Percentiles rank a stretch among this genome's conserved stretches.
These are phyloP conservation scores for Fusarium sp. DNA, from an alignment of 2,329 filamentous ascomycete species.

Conservation along the genomic window DNA sequence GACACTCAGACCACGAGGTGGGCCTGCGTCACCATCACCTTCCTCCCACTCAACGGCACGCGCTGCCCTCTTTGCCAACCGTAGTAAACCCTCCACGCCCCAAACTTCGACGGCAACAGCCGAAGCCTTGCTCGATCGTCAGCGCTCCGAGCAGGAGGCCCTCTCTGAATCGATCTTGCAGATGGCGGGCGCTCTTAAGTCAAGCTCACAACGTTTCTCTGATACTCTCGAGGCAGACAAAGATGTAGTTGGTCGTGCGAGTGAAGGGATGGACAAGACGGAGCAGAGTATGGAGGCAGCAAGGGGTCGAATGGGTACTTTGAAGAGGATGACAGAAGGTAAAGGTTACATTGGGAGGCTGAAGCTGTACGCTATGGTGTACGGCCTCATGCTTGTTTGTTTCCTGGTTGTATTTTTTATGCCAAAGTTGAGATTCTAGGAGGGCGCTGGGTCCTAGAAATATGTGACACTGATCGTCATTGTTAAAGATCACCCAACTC, in stretches of 20 bases:
- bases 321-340: constrained; percentile 86
- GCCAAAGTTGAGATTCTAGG: constrained; percentile 87
- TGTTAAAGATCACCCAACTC: neutral
- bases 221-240: constrained; percentile 77
- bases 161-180: constrained; percentile 84
- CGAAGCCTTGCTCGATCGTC: constrained; percentile 79
- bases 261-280: constrained; percentile 81
- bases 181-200: constrained; percentile 82
- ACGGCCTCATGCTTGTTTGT: constrained; percentile 81
- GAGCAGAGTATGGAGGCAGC: constrained; percentile 81
- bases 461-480: neutral
- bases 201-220: constrained; percentile 78
- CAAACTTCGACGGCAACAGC: constrained; percentile 63
- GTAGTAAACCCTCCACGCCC: constrained; percentile 52
- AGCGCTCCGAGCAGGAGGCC: constrained; percentile 84
- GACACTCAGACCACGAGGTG: constrained; percentile 51
- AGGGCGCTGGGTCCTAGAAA: neutral
- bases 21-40: constrained; percentile 34
- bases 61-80: constrained; percentile 59
- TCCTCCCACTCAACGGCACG: constrained; percentile 53
- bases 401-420: constrained; percentile 85
- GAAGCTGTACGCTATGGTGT: constrained; percentile 86
- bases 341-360: constrained; percentile 88
- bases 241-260: constrained; percentile 76
- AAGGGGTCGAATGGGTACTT: constrained; percentile 78